A percentile compares a stretch with the other conserved stretches of the same genome.
Evolutionary conservation across 225 moss, liverwort and hornwort species (phyloP).

Genomic region (Takakia lepidozioides): DNA sequence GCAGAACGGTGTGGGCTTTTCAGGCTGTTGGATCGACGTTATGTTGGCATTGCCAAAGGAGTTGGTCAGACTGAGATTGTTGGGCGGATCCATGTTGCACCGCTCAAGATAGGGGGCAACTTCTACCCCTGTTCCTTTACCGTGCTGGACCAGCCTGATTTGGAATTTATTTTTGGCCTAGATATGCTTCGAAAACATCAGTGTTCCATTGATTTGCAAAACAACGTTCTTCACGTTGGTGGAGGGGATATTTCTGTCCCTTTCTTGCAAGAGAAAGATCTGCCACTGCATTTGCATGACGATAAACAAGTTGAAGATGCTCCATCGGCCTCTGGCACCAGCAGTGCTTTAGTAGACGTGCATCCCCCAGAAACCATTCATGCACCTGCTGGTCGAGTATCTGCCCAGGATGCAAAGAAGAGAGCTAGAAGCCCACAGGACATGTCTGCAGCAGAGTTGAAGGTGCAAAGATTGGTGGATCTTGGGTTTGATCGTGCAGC

Average conservation of each 20-base stretch:
- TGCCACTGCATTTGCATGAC: slow-evolving; percentile 68
- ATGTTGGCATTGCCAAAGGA: slow-evolving; percentile 83
- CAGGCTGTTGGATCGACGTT: slow-evolving; percentile 82
- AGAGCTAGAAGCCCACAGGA: slow-evolving; percentile 64
- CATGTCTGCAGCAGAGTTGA: slow-evolving; percentile 32
- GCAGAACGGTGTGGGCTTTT: slow-evolving; percentile 97
- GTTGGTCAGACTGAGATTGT: slow-evolving; percentile 97
- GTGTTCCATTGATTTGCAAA: slow-evolving; percentile 89
- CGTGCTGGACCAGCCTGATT: slow-evolving; percentile 91
- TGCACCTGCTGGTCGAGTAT: slow-evolving; percentile 45
- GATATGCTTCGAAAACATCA: slow-evolving; percentile 99
- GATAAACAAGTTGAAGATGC: slow-evolving; percentile 43
- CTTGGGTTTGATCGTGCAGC: slow-evolving; percentile 71
- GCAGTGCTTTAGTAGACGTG: slow-evolving; percentile 29
- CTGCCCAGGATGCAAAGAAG: slow-evolving; percentile 50
- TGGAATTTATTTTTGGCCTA: slow-evolving; percentile 96
- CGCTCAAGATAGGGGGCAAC: slow-evolving; percentile 89
- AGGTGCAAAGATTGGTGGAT: slow-evolving; percentile 76
- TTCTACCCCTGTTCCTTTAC: slow-evolving; percentile 98
- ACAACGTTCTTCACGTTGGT: slow-evolving; percentile 83
- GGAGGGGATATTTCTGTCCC: slow-evolving; percentile 93
- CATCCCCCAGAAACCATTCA: slow-evolving; percentile 65
- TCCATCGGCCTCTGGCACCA: slow-evolving; percentile 36
- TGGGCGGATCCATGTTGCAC: slow-evolving; percentile 96
- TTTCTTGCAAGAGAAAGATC: slow-evolving; percentile 91